Evolutionary conservation across 2,329 filamentous ascomycete genomes (phyloP).

Genomic region (Penicillium sp.): DNA sequence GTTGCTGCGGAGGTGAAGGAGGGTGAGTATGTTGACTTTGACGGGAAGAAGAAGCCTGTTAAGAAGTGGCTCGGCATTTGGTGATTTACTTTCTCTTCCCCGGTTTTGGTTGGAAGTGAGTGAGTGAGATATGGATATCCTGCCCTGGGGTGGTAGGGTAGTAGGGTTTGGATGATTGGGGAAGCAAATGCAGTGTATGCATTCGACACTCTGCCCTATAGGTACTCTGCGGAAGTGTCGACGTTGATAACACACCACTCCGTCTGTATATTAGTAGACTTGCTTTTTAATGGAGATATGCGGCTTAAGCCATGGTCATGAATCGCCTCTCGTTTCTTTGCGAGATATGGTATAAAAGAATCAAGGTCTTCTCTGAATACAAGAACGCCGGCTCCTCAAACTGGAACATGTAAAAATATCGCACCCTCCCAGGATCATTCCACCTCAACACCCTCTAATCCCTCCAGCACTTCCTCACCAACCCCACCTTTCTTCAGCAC

Average conservation of each 20-base stretch:
- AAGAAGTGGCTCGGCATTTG: slow-evolving; percentile 90
- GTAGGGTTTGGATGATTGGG: too few species aligned
- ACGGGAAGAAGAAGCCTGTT: slow-evolving; percentile 56
- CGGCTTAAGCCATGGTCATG: slow-evolving; percentile 13
- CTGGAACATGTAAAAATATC: background rate
- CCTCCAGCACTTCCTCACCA: slow-evolving; percentile 82
- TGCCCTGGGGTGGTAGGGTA: too few species aligned
- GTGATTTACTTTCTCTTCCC: slow-evolving; percentile 47
- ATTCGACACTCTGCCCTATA: too few species aligned
- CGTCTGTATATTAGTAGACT: slow-evolving; percentile 18
- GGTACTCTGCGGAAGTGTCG: background rate
- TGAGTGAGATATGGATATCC: too few species aligned
- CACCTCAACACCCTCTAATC: slow-evolving; percentile 71
- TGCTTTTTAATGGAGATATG: background rate
- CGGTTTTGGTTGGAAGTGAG: too few species aligned
- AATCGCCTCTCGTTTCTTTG: slow-evolving; percentile 26
- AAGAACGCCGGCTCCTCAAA: background rate
- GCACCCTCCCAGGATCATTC: slow-evolving; percentile 48
- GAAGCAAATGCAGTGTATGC: too few species aligned
- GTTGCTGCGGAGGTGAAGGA: slow-evolving; percentile 40
- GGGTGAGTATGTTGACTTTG: slow-evolving; percentile 38
- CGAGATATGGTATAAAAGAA: slow-evolving; percentile 19
- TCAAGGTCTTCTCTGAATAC: slow-evolving; percentile 7
- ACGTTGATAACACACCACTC: background rate
- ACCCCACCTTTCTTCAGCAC: slow-evolving; percentile 79